These are phyloP conservation scores for Pseudogymnoascus sp. DNA, from an alignment of 2,329 filamentous ascomycete genomes.

Conservation along the genomic window DNA sequence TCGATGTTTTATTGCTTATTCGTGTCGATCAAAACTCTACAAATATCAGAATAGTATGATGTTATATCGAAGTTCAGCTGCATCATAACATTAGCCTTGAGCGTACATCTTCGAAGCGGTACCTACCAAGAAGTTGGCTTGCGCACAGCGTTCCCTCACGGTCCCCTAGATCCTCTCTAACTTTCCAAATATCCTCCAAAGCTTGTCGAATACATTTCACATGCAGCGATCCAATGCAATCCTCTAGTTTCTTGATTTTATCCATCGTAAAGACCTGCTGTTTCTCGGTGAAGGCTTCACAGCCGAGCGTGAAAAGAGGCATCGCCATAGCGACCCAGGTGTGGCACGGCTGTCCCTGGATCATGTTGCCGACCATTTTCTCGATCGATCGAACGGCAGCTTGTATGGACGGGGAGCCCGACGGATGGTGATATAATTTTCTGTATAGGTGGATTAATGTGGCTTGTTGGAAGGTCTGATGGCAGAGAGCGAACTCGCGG, in stretches of 20 bases:
- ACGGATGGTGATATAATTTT: slow-evolving; percentile 17
- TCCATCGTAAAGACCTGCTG: slow-evolving; percentile 12
- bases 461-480: slow-evolving; percentile 20
- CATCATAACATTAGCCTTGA: not conserved
- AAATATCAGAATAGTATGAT: not conserved
- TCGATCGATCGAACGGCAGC: slow-evolving; percentile 13
- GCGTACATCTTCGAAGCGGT: not conserved
- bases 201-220: not conserved
- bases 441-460: slow-evolving; percentile 19
- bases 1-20: not conserved
- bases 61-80: not conserved
- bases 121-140: not conserved
- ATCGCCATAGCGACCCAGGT: slow-evolving; percentile 24
- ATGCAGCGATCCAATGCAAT: not conserved
- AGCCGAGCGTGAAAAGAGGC: slow-evolving; percentile 21
- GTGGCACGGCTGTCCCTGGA: slow-evolving; percentile 14
- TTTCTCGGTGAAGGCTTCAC: slow-evolving; percentile 17
- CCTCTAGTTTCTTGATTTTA: not conserved
- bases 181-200: not conserved
- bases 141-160: not conserved
- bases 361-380: slow-evolving; percentile 16
- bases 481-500: slow-evolving; percentile 19
- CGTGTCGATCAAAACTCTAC: not conserved
- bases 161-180: not conserved
- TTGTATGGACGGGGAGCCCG: slow-evolving; percentile 3